Percentiles rank a stretch among this genome's conserved stretches.
Conservation (phyloP, 257 asterid species). For the Agastache rugosa region DNA sequence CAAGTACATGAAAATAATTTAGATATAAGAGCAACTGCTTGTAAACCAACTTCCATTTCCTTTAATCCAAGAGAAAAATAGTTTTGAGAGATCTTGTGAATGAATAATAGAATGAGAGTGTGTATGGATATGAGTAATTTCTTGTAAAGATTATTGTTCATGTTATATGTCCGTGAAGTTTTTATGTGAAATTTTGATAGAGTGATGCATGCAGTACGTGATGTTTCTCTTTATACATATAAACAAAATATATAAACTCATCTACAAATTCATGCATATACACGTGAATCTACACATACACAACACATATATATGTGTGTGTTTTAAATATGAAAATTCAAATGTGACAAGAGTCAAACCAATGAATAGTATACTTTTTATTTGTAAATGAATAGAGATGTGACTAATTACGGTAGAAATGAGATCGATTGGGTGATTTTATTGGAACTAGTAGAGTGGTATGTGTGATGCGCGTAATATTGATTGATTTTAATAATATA, state of each 20-base stretch:
- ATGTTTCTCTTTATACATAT: neutral
- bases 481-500: too few species aligned
- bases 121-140: neutral
- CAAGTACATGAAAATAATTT: neutral
- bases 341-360: neutral
- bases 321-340: neutral
- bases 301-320: neutral
- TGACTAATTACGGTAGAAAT: neutral
- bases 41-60: neutral
- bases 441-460: too few species aligned
- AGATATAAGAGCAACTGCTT: neutral
- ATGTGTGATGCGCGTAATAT: too few species aligned
- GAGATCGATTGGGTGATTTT: neutral
- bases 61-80: neutral
- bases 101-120: neutral
- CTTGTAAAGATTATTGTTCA: neutral
- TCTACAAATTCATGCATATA: neutral
- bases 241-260: neutral
- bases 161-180: neutral
- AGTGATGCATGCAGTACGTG: neutral
- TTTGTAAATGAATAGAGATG: neutral
- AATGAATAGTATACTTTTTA: neutral
- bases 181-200: neutral
- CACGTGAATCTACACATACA: neutral
- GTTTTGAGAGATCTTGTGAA: neutral